Evolutionary conservation across 2,329 filamentous ascomycete species (phyloP).

Genomic region (Niveomyces coronatus): DNA sequence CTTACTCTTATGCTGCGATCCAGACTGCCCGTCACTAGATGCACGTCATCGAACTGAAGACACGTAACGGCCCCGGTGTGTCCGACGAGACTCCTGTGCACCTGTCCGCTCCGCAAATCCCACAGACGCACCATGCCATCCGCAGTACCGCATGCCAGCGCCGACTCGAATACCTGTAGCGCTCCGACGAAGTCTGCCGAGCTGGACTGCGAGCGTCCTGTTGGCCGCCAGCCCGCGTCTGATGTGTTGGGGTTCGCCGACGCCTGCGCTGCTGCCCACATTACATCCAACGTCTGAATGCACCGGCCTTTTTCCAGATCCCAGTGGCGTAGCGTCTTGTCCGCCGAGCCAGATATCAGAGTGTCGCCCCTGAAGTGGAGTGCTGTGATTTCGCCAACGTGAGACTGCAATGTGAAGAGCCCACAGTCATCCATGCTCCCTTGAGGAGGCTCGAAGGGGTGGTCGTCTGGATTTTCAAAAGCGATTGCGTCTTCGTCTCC

Average conservation of each 20-base stretch:
- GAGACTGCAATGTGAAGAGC: conserved; percentile 78
- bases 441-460: conserved; percentile 57
- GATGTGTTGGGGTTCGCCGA: conserved; percentile 55
- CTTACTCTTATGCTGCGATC: conserved; percentile 91
- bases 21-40: conserved; percentile 84
- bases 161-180: conserved; percentile 90
- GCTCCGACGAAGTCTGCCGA: conserved; percentile 88
- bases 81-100: conserved; percentile 90
- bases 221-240: conserved; percentile 62
- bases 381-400: conserved; percentile 90
- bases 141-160: conserved; percentile 89
- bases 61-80: conserved; percentile 92
- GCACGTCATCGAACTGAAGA: conserved; percentile 91
- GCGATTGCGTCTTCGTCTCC: conserved; percentile 59
- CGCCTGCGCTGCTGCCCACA: conserved; percentile 94
- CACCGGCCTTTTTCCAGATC: conserved; percentile 95
- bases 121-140: conserved; percentile 95
- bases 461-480: conserved; percentile 61
- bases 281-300: conserved; percentile 92
- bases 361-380: conserved; percentile 83
- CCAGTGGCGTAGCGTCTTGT: conserved; percentile 97
- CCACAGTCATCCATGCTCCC: conserved; percentile 84
- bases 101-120: conserved; percentile 93
- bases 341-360: conserved; percentile 87
- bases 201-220: conserved; percentile 49